Evolutionary conservation across 148 eudicot species (phyloP).

Genomic region (Beta vulgaris): DNA sequence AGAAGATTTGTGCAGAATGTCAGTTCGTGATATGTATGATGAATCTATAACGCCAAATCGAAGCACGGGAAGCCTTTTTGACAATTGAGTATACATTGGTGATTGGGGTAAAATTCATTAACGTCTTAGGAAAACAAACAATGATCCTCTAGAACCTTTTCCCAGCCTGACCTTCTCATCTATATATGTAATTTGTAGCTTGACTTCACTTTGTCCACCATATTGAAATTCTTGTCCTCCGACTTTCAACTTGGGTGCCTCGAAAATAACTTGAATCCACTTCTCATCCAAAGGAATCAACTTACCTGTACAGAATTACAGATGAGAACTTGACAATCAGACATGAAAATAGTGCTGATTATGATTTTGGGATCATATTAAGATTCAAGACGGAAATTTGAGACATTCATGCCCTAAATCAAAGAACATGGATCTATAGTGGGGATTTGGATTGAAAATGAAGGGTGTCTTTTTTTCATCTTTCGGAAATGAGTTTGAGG

Average conservation of each 20-base stretch:
- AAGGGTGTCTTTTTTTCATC: no score
- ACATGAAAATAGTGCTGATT: neutral
- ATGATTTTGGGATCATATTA: neutral
- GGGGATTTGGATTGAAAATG: neutral
- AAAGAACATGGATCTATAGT: neutral
- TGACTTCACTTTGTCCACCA: slow-evolving; percentile 91
- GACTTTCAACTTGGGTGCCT: slow-evolving; percentile 76
- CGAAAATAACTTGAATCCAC: slow-evolving; percentile 90
- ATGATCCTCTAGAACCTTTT: slow-evolving; percentile 88
- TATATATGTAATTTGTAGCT: slow-evolving; percentile 81
- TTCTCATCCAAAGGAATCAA: slow-evolving; percentile 73
- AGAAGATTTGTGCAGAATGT: neutral
- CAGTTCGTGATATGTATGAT: neutral
- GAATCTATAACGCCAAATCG: neutral
- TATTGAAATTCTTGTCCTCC: slow-evolving; percentile 70
- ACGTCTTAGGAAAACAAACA: slow-evolving; percentile 85
- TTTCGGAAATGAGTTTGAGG: no score
- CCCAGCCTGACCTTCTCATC: slow-evolving; percentile 91
- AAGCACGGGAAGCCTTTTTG: neutral
- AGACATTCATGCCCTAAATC: neutral
- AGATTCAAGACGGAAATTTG: neutral
- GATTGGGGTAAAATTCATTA: slow-evolving; percentile 1
- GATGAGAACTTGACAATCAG: neutral
- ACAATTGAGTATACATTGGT: neutral
- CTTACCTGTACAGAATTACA: slow-evolving; percentile 58